phyloP scores from a whole-genome alignment of 441 rosid species.

The Sinapis alba region DNA sequence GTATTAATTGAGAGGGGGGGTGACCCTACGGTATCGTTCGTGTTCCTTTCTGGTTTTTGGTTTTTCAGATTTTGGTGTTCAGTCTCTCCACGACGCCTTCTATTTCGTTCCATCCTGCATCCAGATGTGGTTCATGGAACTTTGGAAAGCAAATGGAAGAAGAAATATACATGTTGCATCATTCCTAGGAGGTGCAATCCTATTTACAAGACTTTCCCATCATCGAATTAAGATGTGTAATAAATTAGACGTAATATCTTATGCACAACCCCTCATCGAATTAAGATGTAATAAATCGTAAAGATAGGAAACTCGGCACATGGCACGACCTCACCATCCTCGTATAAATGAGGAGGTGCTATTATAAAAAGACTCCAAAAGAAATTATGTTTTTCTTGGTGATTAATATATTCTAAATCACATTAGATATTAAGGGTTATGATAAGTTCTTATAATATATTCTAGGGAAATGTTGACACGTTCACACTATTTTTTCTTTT shows the following conservation, averaged over 20 bases:
- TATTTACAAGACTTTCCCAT: neutral
- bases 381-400: neutral
- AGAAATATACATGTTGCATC: neutral
- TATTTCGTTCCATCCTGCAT: neutral
- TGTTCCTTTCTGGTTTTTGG: too few species aligned
- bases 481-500: neutral
- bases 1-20: too few species aligned
- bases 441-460: too few species aligned
- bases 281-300: neutral
- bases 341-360: neutral
- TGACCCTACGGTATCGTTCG: too few species aligned
- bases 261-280: neutral
- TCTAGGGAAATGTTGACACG: neutral
- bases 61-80: too few species aligned
- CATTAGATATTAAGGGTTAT: neutral
- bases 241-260: neutral
- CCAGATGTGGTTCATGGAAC: neutral
- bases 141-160: neutral
- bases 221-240: neutral
- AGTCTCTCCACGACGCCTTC: neutral
- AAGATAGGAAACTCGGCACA: constrained; percentile 15
- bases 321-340: constrained; percentile 29
- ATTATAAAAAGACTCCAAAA: neutral
- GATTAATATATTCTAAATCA: neutral
- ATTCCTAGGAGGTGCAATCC: neutral